phyloP scores from a whole-genome alignment of 805 yeast genomes.

The Barnettozyma wickerhamii region DNA sequence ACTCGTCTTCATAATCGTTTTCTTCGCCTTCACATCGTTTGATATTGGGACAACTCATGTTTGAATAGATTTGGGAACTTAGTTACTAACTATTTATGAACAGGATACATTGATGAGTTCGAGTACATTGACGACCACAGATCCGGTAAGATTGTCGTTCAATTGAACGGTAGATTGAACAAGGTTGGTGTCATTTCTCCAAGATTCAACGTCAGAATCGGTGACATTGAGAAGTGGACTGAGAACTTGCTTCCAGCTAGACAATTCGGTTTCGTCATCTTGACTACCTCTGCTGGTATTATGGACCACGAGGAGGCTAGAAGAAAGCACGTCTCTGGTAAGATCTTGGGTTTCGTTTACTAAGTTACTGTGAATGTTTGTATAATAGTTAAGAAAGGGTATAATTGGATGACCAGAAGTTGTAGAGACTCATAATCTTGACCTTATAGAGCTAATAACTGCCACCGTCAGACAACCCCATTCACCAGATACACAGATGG shows the following conservation, averaged over 20 bases:
- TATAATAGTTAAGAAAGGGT: slow-evolving; percentile 2
- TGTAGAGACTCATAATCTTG: background rate
- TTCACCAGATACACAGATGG: no score
- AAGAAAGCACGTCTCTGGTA: slow-evolving; percentile 99
- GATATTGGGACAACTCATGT: no score
- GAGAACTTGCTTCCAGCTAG: slow-evolving; percentile 97
- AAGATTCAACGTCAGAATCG: slow-evolving; percentile 94
- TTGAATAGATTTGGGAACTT: no score
- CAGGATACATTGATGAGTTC: slow-evolving; percentile 87
- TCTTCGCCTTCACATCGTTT: slow-evolving; percentile 31
- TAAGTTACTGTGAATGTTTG: slow-evolving; percentile 30
- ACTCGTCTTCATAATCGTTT: slow-evolving; percentile 27
- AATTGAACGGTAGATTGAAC: slow-evolving; percentile 96
- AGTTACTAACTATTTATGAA: slow-evolving; percentile 8
- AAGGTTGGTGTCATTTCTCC: slow-evolving; percentile 99
- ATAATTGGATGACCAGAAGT: slow-evolving; percentile 3
- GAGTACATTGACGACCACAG: slow-evolving; percentile 99
- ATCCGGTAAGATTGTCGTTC: slow-evolving; percentile 95
- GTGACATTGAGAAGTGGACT: slow-evolving; percentile 97
- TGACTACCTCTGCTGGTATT: slow-evolving; percentile 98
- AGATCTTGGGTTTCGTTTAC: slow-evolving; percentile 96
- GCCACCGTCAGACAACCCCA: no score
- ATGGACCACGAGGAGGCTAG: slow-evolving; percentile 99
- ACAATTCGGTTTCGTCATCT: slow-evolving; percentile 96
- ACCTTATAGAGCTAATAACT: no score